phyloP scores from a whole-genome alignment of 805 yeast genomes.

The Kazachstania taianensis region DNA sequence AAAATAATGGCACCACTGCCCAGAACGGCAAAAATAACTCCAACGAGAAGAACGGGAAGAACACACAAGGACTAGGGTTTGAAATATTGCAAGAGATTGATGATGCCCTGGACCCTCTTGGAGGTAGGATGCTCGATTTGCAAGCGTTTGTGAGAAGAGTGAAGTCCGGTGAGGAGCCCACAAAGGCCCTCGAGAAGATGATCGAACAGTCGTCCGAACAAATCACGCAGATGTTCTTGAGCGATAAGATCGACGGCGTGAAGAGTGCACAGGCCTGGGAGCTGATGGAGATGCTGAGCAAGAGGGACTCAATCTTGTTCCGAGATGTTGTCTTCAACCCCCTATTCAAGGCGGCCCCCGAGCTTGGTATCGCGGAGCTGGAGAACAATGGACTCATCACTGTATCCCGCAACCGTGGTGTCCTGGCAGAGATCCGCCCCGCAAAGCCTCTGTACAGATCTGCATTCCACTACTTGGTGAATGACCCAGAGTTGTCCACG shows the following conservation, averaged over 20 bases:
- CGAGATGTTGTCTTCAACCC: conserved; percentile 47
- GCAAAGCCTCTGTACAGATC: conserved; percentile 79
- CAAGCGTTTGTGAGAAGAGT: conserved; percentile 85
- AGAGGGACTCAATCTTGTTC: conserved; percentile 36
- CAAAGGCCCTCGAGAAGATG: conserved; percentile 69
- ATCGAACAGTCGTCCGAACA: conserved; percentile 79
- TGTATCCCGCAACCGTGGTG: conserved; percentile 67
- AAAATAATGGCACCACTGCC: conserved; percentile 20
- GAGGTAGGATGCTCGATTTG: conserved; percentile 90
- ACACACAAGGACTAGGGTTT: conserved; percentile 1
- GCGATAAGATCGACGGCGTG: conserved; percentile 43
- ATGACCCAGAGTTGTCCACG: conserved; percentile 45
- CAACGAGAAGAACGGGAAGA: conserved; percentile 20
- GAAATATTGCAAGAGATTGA: conserved; percentile 33
- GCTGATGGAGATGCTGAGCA: conserved; percentile 54
- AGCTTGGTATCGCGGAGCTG: conserved; percentile 50
- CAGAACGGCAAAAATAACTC: conserved; percentile 4
- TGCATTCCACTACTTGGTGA: conserved; percentile 60
- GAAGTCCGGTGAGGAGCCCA: conserved; percentile 76
- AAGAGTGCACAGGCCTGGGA: conserved; percentile 83
- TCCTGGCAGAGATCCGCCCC: conserved; percentile 52
- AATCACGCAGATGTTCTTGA: conserved; percentile 66
- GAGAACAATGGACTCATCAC: conserved; percentile 73
- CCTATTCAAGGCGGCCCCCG: conserved; percentile 47
- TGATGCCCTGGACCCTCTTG: conserved; percentile 59